Evolutionary conservation across 345 rosid species (phyloP).

Genomic region (Chamaenerion angustifolium): DNA sequence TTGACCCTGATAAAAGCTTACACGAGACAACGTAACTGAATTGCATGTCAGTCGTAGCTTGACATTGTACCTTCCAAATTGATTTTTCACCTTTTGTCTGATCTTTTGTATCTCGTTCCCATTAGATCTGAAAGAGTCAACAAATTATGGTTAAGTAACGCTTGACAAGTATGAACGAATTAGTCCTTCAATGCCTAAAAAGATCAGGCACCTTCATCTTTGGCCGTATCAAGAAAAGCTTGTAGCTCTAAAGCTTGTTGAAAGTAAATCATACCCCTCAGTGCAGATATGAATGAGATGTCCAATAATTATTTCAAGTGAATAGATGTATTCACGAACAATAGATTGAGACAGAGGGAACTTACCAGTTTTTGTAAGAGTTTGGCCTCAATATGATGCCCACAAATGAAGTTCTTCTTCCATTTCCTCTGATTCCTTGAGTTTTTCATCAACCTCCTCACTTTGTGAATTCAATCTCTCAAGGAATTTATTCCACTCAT

Average conservation of each 20-base stretch:
- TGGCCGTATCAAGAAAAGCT: constrained; percentile 98
- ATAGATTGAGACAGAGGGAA: constrained; percentile 4
- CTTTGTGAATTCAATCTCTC: constrained; percentile 39
- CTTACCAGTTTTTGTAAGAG: constrained; percentile 90
- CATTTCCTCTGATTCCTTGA: constrained; percentile 38
- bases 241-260: constrained; percentile 97
- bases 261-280: constrained; percentile 99
- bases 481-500: constrained; percentile 95
- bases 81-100: constrained; percentile 63
- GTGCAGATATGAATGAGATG: constrained; percentile 25
- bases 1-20: too few species aligned
- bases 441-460: constrained; percentile 42
- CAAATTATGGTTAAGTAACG: neutral
- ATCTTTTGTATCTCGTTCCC: constrained; percentile 61
- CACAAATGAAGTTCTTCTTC: constrained; percentile 79
- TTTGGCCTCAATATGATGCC: constrained; percentile 98
- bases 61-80: constrained; percentile 62
- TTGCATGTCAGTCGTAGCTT: constrained; percentile 97
- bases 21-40: constrained; percentile 93
- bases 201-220: constrained; percentile 60
- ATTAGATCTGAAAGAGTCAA: constrained; percentile 55
- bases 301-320: constrained; percentile 3
- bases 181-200: neutral
- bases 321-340: neutral
- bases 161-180: too few species aligned